phyloP scores from a whole-genome alignment of 306 rosid genomes.

The Cercis canadensis region DNA sequence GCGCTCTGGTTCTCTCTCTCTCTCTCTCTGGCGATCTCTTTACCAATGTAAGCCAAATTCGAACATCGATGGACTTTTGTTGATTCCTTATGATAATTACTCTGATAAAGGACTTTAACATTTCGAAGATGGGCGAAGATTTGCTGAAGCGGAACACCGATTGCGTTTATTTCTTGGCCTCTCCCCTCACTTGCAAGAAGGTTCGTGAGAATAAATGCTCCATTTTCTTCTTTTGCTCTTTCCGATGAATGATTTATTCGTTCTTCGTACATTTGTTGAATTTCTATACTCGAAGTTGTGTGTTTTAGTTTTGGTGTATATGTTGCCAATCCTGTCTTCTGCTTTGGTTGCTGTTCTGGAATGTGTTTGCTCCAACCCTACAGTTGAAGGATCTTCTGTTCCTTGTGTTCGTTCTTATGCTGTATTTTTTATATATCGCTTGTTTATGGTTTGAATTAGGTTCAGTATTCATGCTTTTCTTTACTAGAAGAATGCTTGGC shows the following conservation, averaged over 20 bases:
- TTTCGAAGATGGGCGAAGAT: slow-evolving; percentile 66
- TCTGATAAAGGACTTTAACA: not conserved
- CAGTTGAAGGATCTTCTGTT: slow-evolving; percentile 34
- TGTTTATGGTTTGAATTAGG: slow-evolving; percentile 4
- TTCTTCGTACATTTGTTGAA: not conserved
- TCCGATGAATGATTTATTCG: too few relatives aligned
- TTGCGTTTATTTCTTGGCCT: slow-evolving; percentile 86
- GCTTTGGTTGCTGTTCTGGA: not conserved
- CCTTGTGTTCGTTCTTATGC: slow-evolving; percentile 20
- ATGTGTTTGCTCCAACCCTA: slow-evolving; percentile 36
- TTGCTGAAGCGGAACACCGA: slow-evolving; percentile 69
- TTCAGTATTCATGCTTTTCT: not conserved
- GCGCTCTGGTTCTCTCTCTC: slow-evolving; percentile 1
- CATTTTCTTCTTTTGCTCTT: not conserved
- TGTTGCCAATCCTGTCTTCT: slow-evolving; percentile 10
- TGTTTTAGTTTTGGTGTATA: not conserved
- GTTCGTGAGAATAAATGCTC: slow-evolving; percentile 33
- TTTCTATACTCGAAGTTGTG: not conserved
- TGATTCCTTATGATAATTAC: slow-evolving; percentile 21
- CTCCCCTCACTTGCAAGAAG: slow-evolving; percentile 97
- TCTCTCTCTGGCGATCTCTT: slow-evolving; percentile 13
- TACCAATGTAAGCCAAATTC: slow-evolving; percentile 30
- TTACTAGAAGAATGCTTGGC: slow-evolving; percentile 24
- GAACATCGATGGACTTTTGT: slow-evolving; percentile 35
- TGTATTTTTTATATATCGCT: slow-evolving; percentile 3